phyloP scores from a whole-genome alignment of 2,329 filamentous ascomycete genomes.

The Aspergillus texensis region DNA sequence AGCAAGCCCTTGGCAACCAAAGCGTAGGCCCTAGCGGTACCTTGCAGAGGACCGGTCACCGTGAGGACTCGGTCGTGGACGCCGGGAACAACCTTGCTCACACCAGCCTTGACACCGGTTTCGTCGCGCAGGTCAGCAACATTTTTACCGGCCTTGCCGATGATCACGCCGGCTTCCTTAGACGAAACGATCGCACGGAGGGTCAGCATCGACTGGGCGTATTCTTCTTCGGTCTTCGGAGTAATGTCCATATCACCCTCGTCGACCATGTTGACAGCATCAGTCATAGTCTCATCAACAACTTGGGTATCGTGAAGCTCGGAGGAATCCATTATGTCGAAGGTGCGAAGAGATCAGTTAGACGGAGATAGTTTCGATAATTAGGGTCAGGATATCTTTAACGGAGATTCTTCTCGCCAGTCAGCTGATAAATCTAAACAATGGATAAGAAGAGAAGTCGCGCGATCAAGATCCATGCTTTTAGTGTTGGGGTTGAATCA shows the following conservation, averaged over 20 bases:
- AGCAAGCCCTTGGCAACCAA: constrained; percentile 89
- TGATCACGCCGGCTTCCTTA: constrained; percentile 98
- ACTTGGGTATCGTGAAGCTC: constrained; percentile 59
- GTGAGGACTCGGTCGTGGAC: constrained; percentile 97
- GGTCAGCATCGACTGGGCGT: constrained; percentile 87
- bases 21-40: constrained; percentile 88
- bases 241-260: constrained; percentile 70
- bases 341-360: constrained; percentile 5
- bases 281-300: constrained; percentile 64
- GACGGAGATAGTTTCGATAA: background rate
- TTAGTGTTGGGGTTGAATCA: background rate
- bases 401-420: background rate
- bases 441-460: background rate
- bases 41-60: constrained; percentile 85
- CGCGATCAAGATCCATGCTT: constrained; percentile 3
- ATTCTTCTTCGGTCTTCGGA: constrained; percentile 96
- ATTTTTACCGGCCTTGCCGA: constrained; percentile 98
- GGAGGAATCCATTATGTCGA: constrained; percentile 60
- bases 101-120: constrained; percentile 95
- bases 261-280: constrained; percentile 69
- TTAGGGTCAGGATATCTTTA: background rate
- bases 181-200: constrained; percentile 97
- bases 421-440: background rate
- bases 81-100: constrained; percentile 97
- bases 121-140: constrained; percentile 96